These are phyloP conservation scores for Arabidopsis hybrid DNA, from an alignment of 441 rosid genomes.

Conservation along the genomic window DNA sequence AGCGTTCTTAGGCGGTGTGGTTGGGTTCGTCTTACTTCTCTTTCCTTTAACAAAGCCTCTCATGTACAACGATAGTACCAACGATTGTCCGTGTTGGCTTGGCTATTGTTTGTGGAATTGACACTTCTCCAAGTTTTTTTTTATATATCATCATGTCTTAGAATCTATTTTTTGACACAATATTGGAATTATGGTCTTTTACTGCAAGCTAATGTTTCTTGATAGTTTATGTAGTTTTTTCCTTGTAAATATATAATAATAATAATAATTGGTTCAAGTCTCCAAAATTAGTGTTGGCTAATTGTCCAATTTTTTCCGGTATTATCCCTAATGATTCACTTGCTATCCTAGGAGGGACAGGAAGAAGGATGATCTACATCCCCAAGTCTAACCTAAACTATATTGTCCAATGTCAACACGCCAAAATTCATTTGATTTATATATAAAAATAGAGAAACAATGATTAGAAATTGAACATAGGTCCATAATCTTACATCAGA, in stretches of 20 bases:
- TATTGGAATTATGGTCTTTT: neutral
- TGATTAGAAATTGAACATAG: constrained; percentile 30
- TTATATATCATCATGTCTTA: constrained; percentile 4
- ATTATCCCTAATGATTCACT: neutral
- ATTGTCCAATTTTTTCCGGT: neutral
- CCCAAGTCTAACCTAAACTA: neutral
- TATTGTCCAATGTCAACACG: neutral
- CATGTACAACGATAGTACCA: constrained; percentile 61
- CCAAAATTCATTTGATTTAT: neutral
- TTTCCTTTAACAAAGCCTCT: constrained; percentile 70
- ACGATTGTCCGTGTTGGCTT: constrained; percentile 72
- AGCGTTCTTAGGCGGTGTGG: constrained; percentile 65
- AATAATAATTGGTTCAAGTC: neutral
- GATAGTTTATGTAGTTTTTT: neutral
- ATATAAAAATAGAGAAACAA: neutral
- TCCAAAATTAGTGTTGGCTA: neutral
- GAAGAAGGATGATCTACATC: neutral
- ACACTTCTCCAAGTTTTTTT: constrained; percentile 11
- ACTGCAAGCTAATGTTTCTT: constrained; percentile 6
- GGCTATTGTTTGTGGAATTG: constrained; percentile 75
- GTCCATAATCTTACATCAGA: constrained; percentile 15
- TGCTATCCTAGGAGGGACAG: neutral
- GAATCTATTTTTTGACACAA: neutral
- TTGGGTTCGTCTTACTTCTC: constrained; percentile 61
- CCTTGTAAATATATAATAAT: neutral